Evolutionary conservation across 129 eudicot species (phyloP).

Genomic region (Helichrysum umbraculigerum): DNA sequence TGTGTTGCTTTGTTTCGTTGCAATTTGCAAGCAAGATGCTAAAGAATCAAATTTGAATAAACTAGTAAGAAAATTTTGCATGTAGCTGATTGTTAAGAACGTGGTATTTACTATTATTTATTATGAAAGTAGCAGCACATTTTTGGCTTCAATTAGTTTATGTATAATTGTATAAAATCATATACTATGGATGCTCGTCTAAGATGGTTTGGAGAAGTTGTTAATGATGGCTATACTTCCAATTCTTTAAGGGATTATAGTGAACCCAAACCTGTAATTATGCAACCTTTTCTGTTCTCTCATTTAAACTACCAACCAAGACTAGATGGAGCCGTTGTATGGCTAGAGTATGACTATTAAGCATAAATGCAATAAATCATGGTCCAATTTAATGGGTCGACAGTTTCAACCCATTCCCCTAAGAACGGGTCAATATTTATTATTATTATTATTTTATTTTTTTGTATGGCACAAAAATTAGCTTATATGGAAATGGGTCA

Average conservation of each 20-base stretch:
- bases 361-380: background rate
- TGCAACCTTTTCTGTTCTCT: background rate
- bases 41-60: background rate
- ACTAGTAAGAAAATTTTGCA: too few species aligned
- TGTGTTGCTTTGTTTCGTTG: slow-evolving; percentile 1
- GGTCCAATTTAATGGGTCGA: background rate
- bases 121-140: background rate
- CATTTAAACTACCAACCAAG: background rate
- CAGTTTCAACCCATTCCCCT: background rate
- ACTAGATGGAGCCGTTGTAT: background rate
- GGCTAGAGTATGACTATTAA: background rate
- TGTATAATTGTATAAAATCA: background rate
- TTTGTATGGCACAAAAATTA: background rate
- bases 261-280: background rate
- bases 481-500: background rate
- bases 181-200: background rate
- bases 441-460: too few species aligned
- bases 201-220: background rate
- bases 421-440: too few species aligned
- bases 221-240: background rate
- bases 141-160: background rate
- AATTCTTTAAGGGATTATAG: too few species aligned
- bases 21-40: background rate
- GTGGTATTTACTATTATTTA: too few species aligned
- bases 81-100: background rate